A percentile compares a stretch with the other conserved stretches of the same genome.
Evolutionary conservation across 345 rosid genomes (phyloP).

Genomic region (Carallia brachiata): DNA sequence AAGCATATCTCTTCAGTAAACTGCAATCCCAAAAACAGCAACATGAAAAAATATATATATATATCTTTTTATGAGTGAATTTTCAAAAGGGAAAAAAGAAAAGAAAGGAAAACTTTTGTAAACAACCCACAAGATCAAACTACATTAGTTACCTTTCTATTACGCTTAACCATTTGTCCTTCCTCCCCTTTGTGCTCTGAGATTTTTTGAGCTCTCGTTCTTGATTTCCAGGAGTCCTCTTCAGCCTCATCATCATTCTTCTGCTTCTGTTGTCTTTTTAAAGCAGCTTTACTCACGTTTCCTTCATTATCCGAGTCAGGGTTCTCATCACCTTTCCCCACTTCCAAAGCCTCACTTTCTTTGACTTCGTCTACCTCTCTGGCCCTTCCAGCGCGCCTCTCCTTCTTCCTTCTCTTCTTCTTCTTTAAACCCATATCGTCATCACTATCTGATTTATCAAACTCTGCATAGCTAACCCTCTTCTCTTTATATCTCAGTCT

Average conservation of each 20-base stretch:
- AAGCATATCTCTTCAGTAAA: constrained; percentile 12
- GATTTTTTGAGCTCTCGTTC: not conserved
- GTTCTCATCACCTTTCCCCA: not conserved
- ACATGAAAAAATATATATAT: not conserved
- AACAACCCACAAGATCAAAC: not conserved
- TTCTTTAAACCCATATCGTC: not conserved
- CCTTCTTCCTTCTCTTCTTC: not conserved
- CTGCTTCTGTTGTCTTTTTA: not conserved
- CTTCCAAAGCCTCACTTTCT: not conserved
- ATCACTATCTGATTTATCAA: not conserved
- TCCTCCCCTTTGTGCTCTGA: not conserved
- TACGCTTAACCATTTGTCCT: not conserved
- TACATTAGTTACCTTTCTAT: not conserved
- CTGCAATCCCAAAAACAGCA: constrained; percentile 11
- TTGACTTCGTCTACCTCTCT: not conserved
- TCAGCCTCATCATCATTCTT: not conserved
- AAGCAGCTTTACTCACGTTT: not conserved
- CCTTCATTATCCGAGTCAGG: not conserved
- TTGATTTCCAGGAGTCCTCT: not conserved
- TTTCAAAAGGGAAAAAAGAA: not conserved
- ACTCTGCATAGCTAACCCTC: constrained; percentile 6
- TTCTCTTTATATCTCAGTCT: constrained; percentile 4
- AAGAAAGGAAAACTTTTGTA: not conserved
- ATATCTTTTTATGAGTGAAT: not conserved
- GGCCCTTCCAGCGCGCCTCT: not conserved